Evolutionary conservation across 2,329 filamentous ascomycete genomes (phyloP).

Genomic region (Aureobasidium sp.): DNA sequence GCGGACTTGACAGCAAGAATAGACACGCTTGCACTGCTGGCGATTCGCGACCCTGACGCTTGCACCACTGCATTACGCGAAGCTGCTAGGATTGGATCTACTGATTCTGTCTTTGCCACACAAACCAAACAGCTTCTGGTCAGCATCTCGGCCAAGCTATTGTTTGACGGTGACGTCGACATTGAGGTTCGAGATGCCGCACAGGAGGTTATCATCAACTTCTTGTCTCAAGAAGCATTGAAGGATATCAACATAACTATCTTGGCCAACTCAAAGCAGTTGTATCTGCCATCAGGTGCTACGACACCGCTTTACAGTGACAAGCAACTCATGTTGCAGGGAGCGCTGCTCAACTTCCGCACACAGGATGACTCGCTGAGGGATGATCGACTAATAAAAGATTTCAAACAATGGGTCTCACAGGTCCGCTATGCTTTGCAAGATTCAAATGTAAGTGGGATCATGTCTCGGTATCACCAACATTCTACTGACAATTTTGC

Average conservation of each 20-base stretch:
- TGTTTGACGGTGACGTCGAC: not conserved
- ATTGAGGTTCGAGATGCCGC: constrained; percentile 14
- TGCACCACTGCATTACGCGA: constrained; percentile 4
- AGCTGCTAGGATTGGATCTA: not conserved
- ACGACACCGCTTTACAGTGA: not conserved
- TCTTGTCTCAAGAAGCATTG: not conserved
- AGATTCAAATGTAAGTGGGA: constrained; percentile 16
- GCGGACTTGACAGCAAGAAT: not conserved
- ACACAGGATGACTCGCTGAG: not conserved
- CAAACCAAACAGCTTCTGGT: not conserved
- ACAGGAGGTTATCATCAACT: constrained; percentile 2
- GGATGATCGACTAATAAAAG: not conserved
- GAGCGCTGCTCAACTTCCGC: constrained; percentile 5
- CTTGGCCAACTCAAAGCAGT: not conserved
- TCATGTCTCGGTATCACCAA: not conserved
- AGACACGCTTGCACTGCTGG: not conserved
- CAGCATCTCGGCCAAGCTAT: not conserved
- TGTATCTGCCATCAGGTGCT: not conserved
- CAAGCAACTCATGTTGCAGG: constrained; percentile 6
- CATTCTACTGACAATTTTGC: not conserved
- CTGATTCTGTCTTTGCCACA: not conserved
- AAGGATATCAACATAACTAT: not conserved
- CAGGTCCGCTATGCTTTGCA: constrained; percentile 18
- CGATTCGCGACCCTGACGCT: constrained; percentile 11
- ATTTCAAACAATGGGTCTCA: not conserved